Percentiles rank a stretch among this genome's conserved stretches.
Conservation (phyloP, 495 filamentous ascomycete genomes). For the Terfezia boudieri region DNA sequence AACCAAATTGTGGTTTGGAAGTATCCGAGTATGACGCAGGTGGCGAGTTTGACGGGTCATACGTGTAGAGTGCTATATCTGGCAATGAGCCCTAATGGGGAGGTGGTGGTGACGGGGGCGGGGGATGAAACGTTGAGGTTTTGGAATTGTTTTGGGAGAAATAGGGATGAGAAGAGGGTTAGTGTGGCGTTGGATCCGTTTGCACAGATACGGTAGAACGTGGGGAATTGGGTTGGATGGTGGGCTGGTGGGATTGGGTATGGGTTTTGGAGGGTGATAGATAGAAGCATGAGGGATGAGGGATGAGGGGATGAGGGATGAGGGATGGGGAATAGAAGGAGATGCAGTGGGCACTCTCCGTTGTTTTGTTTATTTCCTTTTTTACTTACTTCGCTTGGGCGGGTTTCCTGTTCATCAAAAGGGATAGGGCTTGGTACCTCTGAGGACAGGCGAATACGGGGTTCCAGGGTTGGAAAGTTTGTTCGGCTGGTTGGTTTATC, state of each 20-base stretch:
- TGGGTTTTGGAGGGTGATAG: not conserved
- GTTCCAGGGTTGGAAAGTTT: no score
- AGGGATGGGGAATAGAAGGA: not conserved
- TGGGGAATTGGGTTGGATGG: not conserved
- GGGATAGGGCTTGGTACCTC: no score
- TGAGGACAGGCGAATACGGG: no score
- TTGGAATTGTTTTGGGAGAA: constrained; percentile 79
- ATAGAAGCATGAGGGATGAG: not conserved
- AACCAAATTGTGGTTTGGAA: constrained; percentile 99
- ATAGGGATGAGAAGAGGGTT: constrained; percentile 29
- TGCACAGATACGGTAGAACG: constrained; percentile 16
- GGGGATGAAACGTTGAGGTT: constrained; percentile 91
- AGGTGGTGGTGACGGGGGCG: constrained; percentile 82
- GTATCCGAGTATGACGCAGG: constrained; percentile 91
- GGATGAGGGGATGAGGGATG: not conserved
- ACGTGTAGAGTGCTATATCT: constrained; percentile 91
- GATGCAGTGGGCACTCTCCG: not conserved
- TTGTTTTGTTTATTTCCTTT: not conserved
- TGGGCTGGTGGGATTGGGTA: not conserved
- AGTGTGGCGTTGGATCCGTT: constrained; percentile 18
- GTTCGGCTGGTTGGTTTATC: no score
- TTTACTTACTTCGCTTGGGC: not conserved
- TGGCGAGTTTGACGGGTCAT: constrained; percentile 82
- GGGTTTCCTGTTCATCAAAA: not conserved
- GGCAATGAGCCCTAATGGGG: constrained; percentile 89